phyloP scores from a whole-genome alignment of 2,329 filamentous ascomycete species.

The Phialophora verrucosa region DNA sequence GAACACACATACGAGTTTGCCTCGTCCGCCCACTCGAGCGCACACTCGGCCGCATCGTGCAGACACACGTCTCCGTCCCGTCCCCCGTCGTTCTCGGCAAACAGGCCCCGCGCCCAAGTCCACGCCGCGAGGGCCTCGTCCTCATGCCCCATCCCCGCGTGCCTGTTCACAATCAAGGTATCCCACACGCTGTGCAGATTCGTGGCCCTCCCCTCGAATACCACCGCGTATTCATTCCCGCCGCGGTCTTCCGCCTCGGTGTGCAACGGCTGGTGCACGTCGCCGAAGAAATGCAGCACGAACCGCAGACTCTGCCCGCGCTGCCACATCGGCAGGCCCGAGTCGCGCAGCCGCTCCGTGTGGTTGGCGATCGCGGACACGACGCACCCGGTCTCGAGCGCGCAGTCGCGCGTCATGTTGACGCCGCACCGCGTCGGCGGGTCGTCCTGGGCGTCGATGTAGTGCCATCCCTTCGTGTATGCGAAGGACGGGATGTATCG shows the following conservation, averaged over 20 bases:
- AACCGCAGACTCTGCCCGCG: constrained; percentile 53
- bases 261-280: constrained; percentile 75
- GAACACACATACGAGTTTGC: constrained; percentile 67
- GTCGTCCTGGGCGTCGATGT: constrained; percentile 39
- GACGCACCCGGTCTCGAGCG: constrained; percentile 54
- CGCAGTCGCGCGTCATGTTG: constrained; percentile 56
- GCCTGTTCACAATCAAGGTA: constrained; percentile 46
- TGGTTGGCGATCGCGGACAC: constrained; percentile 62
- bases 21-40: constrained; percentile 64
- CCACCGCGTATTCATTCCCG: constrained; percentile 71
- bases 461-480: constrained; percentile 39
- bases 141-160: constrained; percentile 20
- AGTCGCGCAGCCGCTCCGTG: constrained; percentile 48
- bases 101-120: constrained; percentile 63
- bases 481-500: constrained; percentile 38
- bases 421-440: constrained; percentile 37
- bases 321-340: constrained; percentile 41
- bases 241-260: constrained; percentile 66
- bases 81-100: constrained; percentile 34
- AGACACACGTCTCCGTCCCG: constrained; percentile 30
- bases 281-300: constrained; percentile 66
- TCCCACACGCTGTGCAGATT: constrained; percentile 80
- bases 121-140: constrained; percentile 32
- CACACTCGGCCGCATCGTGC: constrained; percentile 38
- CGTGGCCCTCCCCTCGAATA: constrained; percentile 61